Base-by-base conservation (phyloP, 441 rosid genomes). In the Populus hybrid region DNA sequence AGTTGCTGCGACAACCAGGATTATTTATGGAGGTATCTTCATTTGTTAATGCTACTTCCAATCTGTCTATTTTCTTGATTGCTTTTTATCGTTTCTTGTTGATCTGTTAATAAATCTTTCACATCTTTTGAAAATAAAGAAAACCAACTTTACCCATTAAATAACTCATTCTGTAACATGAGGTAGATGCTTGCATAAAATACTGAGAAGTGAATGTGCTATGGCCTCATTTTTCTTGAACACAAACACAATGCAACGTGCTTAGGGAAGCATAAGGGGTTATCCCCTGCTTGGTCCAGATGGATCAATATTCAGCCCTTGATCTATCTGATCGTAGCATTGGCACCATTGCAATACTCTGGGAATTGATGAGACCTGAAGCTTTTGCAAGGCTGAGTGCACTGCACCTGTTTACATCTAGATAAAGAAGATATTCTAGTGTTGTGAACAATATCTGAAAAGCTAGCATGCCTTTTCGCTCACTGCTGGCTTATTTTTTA, bases 11-110 rank as follows among this genome's bases (percentile, higher is more conserved):
- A 79, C 90, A 61, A 83, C 86, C 57, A 87, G 93, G 83, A 87
- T 91, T 70, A 89, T 89, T 32, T 91, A 89, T 78, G 95, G 95
- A 86, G 95, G 91, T 94, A 86, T 35, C 11, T 67, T 65, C 70
- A n/a, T 71, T 9, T 7, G 14, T 73, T 73, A 32, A 18, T 66
- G 21, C 70, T 24, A 7, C 4, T 6, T 34, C 26, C 35, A 66
- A 24, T 23, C 46, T 28, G 34, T 64, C 35, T 69, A 4, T 68
- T 23, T 72, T 69, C 61, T 36, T 18, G 32, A 73, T 53, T 75
- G 10, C 59, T 40, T 12, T 50, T 0, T 14, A 30, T 77, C 35
- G 7, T 35, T 69, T 35, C 6, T 32, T 34, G 50, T 36, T n/a
- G 36, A 0, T 16, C 1, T 23, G 34, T 16, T 1, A 26, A 24